Percentiles rank a stretch among this genome's conserved stretches.
These are phyloP conservation scores for Phytophthora idaei DNA, from an alignment of 352 stramenopile genomes.

Conservation along the genomic window DNA sequence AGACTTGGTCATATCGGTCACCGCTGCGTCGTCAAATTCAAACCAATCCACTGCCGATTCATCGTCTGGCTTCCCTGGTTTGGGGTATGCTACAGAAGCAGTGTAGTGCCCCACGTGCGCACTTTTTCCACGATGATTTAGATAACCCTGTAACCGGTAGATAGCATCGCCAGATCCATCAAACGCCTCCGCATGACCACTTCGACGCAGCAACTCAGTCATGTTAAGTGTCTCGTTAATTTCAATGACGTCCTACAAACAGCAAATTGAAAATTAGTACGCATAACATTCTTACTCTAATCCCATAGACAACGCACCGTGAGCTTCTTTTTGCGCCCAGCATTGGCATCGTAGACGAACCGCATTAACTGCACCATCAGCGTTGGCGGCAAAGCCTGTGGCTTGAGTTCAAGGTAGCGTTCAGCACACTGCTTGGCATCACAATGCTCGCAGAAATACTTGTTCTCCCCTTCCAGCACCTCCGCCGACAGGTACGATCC, in stretches of 20 bases:
- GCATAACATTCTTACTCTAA: not conserved
- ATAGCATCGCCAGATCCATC: slow-evolving; percentile 45
- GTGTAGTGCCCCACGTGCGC: slow-evolving; percentile 89
- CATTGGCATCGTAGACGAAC: slow-evolving; percentile 85
- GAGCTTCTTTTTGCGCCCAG: slow-evolving; percentile 84
- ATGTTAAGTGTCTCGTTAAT: slow-evolving; percentile 83
- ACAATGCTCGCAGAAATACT: slow-evolving; percentile 87
- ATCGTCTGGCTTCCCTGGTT: slow-evolving; percentile 10
- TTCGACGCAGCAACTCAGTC: slow-evolving; percentile 59
- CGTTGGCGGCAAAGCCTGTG: slow-evolving; percentile 57
- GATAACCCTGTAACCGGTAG: slow-evolving; percentile 77
- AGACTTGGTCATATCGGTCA: slow-evolving; percentile 51
- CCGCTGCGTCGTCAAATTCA: slow-evolving; percentile 83
- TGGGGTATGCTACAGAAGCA: slow-evolving; percentile 71
- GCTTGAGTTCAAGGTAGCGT: slow-evolving; percentile 73
- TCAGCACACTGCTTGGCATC: slow-evolving; percentile 76
- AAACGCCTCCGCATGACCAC: slow-evolving; percentile 47
- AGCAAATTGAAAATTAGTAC: slow-evolving; percentile 6
- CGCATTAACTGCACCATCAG: slow-evolving; percentile 86
- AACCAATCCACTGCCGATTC: slow-evolving; percentile 57
- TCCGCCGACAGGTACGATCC: slow-evolving; percentile 76
- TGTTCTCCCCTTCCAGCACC: slow-evolving; percentile 84
- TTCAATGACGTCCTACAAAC: slow-evolving; percentile 80
- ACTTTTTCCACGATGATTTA: slow-evolving; percentile 85
- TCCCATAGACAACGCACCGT: slow-evolving; percentile 47